Conservation (phyloP, 306 rosid species). For the Macrotyloma uniflorum region DNA sequence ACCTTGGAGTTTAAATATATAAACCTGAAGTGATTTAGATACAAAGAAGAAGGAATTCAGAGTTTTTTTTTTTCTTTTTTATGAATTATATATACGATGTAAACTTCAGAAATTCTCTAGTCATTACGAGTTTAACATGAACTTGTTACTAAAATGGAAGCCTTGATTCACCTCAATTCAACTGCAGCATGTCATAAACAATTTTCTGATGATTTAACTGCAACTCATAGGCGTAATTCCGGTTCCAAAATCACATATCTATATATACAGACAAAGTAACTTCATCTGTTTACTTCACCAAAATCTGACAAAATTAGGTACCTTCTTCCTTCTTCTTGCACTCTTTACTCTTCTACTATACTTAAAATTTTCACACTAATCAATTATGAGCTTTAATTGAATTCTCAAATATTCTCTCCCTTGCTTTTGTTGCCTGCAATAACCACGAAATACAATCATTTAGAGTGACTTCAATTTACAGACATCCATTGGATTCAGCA, state of each 20-base stretch:
- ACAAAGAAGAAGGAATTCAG: no score
- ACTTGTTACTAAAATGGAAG: background rate
- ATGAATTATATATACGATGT: no score
- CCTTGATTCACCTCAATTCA: background rate
- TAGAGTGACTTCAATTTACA: background rate
- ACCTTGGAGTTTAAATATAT: no score
- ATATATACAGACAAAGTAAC: no score
- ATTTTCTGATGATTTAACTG: no score
- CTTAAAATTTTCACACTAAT: background rate
- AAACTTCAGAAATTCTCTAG: background rate
- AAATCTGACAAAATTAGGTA: background rate
- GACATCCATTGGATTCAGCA: background rate
- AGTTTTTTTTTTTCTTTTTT: no score
- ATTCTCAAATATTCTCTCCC: conserved; percentile 36
- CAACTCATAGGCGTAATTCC: no score
- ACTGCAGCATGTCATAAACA: no score
- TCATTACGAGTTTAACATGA: background rate
- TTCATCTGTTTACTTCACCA: conserved; percentile 3
- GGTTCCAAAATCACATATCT: no score
- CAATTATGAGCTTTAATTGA: conserved; percentile 12
- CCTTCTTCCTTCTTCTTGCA: background rate
- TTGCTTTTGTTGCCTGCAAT: conserved; percentile 44
- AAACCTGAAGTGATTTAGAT: no score
- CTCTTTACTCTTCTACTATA: background rate
- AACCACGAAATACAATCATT: background rate